Conservation (phyloP, 495 filamentous ascomycete species). For the Cudoniella acicularis region DNA sequence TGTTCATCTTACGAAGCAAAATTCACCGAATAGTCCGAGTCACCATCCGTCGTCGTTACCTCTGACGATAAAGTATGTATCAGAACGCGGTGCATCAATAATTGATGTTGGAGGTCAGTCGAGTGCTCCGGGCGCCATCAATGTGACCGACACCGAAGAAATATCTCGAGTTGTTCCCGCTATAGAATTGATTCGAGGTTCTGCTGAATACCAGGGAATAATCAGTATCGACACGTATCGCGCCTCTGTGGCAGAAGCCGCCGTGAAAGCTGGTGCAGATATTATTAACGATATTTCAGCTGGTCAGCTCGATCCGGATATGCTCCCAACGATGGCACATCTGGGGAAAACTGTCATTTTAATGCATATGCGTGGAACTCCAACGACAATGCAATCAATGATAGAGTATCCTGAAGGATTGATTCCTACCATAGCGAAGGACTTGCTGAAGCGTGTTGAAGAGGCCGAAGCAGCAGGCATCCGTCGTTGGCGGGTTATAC, state of each 20-base stretch:
- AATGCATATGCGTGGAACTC: slow-evolving; percentile 94
- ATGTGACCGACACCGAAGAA: slow-evolving; percentile 69
- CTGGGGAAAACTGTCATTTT: slow-evolving; percentile 80
- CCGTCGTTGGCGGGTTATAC: slow-evolving; percentile 86
- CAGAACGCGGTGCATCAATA: slow-evolving; percentile 69
- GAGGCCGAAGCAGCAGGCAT: slow-evolving; percentile 83
- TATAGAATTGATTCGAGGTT: slow-evolving; percentile 67
- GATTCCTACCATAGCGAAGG: slow-evolving; percentile 61
- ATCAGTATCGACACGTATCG: slow-evolving; percentile 94
- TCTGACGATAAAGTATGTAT: slow-evolving; percentile 51
- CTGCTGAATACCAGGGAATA: slow-evolving; percentile 55
- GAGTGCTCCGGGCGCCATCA: slow-evolving; percentile 68
- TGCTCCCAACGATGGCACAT: slow-evolving; percentile 76
- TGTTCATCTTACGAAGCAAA: too few species aligned
- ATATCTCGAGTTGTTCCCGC: slow-evolving; percentile 72
- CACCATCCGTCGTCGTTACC: slow-evolving; percentile 29
- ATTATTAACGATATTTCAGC: slow-evolving; percentile 95
- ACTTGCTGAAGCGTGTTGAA: slow-evolving; percentile 65
- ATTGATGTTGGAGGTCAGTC: slow-evolving; percentile 94
- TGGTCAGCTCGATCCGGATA: slow-evolving; percentile 71
- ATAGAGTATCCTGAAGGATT: slow-evolving; percentile 71
- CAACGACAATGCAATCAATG: slow-evolving; percentile 72
- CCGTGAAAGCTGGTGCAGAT: slow-evolving; percentile 78
- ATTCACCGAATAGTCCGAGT: too few species aligned
- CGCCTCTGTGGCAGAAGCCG: slow-evolving; percentile 75